Conservation (phyloP, 768 basidiomycete genomes). For the Pleurotus citrinopileatus region DNA sequence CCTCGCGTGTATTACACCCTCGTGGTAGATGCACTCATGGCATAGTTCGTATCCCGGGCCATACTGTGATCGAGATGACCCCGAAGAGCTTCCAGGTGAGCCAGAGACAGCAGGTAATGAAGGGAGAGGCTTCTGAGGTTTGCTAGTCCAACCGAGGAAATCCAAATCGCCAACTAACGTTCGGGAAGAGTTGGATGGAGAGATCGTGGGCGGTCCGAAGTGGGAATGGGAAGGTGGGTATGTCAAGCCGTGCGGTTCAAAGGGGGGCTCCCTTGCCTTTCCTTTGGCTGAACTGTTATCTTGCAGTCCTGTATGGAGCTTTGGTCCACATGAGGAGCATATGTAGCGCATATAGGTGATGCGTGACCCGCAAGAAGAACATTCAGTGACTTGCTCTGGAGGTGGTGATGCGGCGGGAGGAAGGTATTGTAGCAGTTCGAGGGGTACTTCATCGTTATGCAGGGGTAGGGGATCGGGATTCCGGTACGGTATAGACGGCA, state of each 20-base stretch:
- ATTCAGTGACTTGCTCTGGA: slow-evolving; percentile 66
- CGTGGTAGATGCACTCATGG: slow-evolving; percentile 70
- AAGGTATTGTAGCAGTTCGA: slow-evolving; percentile 52
- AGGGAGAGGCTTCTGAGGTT: slow-evolving; percentile 43
- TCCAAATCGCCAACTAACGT: slow-evolving; percentile 33
- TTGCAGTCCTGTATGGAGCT: slow-evolving; percentile 38
- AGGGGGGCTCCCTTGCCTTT: slow-evolving; percentile 41
- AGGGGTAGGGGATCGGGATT: slow-evolving; percentile 24
- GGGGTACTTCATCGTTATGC: slow-evolving; percentile 29
- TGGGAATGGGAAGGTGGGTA: slow-evolving; percentile 35
- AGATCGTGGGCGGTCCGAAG: slow-evolving; percentile 23
- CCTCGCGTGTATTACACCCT: slow-evolving; percentile 77
- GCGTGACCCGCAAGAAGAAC: slow-evolving; percentile 74
- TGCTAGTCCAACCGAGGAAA: slow-evolving; percentile 19
- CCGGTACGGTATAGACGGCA: slow-evolving; percentile 25
- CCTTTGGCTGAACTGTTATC: slow-evolving; percentile 36
- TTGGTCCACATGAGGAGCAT: slow-evolving; percentile 86
- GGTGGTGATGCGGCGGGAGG: slow-evolving; percentile 44
- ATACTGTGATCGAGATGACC: slow-evolving; percentile 17
- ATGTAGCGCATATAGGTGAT: slow-evolving; percentile 88
- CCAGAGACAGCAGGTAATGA: slow-evolving; percentile 30
- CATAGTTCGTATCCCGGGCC: slow-evolving; percentile 80
- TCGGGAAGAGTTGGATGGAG: slow-evolving; percentile 32
- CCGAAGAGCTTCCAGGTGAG: slow-evolving; percentile 21
- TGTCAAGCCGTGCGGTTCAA: slow-evolving; percentile 14